phyloP scores from a whole-genome alignment of 2,329 filamentous ascomycete species.

The Aureobasidium leucospermi region DNA sequence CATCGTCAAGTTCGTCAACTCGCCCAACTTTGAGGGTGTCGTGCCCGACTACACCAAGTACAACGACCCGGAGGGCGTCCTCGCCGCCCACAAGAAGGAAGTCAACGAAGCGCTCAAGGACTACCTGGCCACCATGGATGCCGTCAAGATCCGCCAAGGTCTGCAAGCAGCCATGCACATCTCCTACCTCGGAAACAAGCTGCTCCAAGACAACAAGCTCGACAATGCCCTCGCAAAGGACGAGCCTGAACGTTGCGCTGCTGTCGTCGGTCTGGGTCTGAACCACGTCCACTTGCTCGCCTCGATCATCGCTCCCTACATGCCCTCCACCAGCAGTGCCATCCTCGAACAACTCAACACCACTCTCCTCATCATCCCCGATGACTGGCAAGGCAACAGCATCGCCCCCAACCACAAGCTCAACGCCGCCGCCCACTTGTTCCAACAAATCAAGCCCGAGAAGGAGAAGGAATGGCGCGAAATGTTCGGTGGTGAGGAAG shows the following conservation, averaged over 20 bases:
- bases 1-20: constrained; percentile 62
- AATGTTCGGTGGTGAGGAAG: constrained; percentile 61
- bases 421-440: constrained; percentile 71
- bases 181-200: constrained; percentile 53
- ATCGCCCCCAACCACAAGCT: constrained; percentile 72
- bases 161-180: constrained; percentile 60
- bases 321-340: constrained; percentile 67
- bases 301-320: constrained; percentile 71
- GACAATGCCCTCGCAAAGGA: constrained; percentile 55
- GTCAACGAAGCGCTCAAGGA: constrained; percentile 59
- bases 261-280: constrained; percentile 67
- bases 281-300: constrained; percentile 80
- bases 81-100: constrained; percentile 46
- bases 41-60: constrained; percentile 53
- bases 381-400: constrained; percentile 53
- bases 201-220: constrained; percentile 54
- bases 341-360: constrained; percentile 68
- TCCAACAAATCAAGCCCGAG: constrained; percentile 72
- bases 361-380: constrained; percentile 33
- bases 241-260: constrained; percentile 52
- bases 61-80: constrained; percentile 20
- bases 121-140: constrained; percentile 63
- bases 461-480: constrained; percentile 80
- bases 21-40: constrained; percentile 61
- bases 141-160: constrained; percentile 62